Base-by-base conservation (phyloP, 768 basidiomycete species). In the Mrakia blollopis region DNA sequence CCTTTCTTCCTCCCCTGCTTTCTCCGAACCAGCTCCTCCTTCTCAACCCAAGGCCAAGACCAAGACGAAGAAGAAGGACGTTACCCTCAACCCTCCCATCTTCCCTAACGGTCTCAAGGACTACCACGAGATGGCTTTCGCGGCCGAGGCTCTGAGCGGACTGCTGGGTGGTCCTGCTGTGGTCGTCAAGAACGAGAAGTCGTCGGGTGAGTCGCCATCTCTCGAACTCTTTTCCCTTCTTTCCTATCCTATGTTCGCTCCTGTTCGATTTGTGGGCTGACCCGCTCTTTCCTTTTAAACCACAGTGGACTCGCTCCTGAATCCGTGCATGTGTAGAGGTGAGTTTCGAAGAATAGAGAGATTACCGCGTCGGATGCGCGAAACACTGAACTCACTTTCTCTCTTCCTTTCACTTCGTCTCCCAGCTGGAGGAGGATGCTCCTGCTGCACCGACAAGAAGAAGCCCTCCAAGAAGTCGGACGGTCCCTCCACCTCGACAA, bases 101-200 rank as follows among this genome's bases (percentile, higher is more conserved):
- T 70, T 74, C 54, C 77, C 77, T 0, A 78, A 78, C 50, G 77
- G 77, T 3, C 77, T 78, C 73, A 74, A 67, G 61, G 77, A 78
- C 47, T 57, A 70, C 23, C 77, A 74, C 44, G 77, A 74, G 32
- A 62, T 74, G 73, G 47, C 37, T 18, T 25, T 16, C 9, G 77
- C 73, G 9, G 77, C 73, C 0, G 77, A 78, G 41, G 77, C 54
- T 16, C 52, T 74, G 23, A 74, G 50, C 41, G 72, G 52, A 35
- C 57, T 78, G 9, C n/a, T 39, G n/a, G 60, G 61, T 23, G 54
- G 52, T 30, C 30, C 47, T 13, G 14, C 50, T 21, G 28, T 30
- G 3, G 30, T 30, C 70, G 70, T 72, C 30, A 35, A 72, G 70
- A 68, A 72, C 37, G 70, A 72, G 70, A 72, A 52, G 70, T 14